Percentiles rank a stretch among this genome's conserved stretches.
Conservation (phyloP, 805 yeast genomes). For the Candida palmyrensis region DNA sequence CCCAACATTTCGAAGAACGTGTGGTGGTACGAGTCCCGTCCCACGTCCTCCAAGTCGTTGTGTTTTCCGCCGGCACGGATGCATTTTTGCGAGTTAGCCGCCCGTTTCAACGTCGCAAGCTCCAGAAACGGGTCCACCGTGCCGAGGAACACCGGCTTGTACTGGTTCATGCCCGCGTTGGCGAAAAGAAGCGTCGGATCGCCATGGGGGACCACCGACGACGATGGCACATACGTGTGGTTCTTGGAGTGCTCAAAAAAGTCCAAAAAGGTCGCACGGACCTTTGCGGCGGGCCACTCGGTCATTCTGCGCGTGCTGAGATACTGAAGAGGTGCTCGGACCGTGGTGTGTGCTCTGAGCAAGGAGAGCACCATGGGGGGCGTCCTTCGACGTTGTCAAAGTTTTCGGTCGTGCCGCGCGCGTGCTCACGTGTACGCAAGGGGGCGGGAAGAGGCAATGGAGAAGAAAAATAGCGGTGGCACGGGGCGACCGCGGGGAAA, state of each 20-base stretch:
- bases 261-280: slow-evolving; percentile 81
- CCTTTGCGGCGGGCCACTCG: slow-evolving; percentile 45
- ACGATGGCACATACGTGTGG: slow-evolving; percentile 85
- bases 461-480: too few species aligned
- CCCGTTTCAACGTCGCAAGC: slow-evolving; percentile 77
- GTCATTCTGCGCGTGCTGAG: too few species aligned
- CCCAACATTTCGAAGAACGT: slow-evolving; percentile 99
- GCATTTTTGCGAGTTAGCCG: slow-evolving; percentile 95
- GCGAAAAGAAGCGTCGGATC: slow-evolving; percentile 96
- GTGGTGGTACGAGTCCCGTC: slow-evolving; percentile 96
- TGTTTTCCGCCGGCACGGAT: slow-evolving; percentile 99
- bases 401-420: too few species aligned
- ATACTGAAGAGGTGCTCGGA: too few species aligned
- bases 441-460: too few species aligned
- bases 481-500: too few species aligned
- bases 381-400: too few species aligned
- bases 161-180: slow-evolving; percentile 99
- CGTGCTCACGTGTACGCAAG: too few species aligned
- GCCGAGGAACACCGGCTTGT: slow-evolving; percentile 94
- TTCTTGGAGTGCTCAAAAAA: slow-evolving; percentile 58
- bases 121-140: slow-evolving; percentile 94
- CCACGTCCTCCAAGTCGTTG: slow-evolving; percentile 96
- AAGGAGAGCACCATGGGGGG: too few species aligned
- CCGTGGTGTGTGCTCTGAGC: too few species aligned
- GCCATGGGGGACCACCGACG: slow-evolving; percentile 95